These are phyloP conservation scores for Beauveria australis DNA, from an alignment of 2,329 filamentous ascomycete species.

Conservation along the genomic window DNA sequence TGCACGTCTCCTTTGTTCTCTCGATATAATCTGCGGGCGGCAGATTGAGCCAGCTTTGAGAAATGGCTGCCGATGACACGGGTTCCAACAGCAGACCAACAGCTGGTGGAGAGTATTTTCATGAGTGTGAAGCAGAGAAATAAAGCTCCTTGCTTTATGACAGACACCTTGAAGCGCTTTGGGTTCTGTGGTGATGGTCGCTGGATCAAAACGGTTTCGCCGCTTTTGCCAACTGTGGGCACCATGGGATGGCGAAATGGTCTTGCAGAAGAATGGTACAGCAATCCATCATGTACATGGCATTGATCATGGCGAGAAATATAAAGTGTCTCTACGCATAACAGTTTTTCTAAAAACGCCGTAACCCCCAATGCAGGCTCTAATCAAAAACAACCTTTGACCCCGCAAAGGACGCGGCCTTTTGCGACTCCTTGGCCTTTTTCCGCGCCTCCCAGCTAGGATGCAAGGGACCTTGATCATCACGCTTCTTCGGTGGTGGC, in stretches of 20 bases:
- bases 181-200: neutral
- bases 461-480: constrained; percentile 49
- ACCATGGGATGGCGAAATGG: neutral
- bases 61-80: too few relatives aligned
- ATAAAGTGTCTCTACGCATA: neutral
- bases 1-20: neutral
- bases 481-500: constrained; percentile 30
- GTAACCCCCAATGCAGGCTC: neutral
- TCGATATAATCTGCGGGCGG: too few relatives aligned
- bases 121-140: neutral
- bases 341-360: neutral
- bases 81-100: neutral
- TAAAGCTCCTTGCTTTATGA: neutral
- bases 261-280: neutral
- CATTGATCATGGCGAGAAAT: neutral
- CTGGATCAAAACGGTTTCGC: neutral
- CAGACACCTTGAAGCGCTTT: neutral
- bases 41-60: too few relatives aligned
- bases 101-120: neutral
- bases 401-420: constrained; percentile 44
- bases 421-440: constrained; percentile 49
- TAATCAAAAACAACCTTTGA: constrained; percentile 53
- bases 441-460: constrained; percentile 58
- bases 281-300: neutral
- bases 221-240: neutral